A percentile compares a stretch with the other conserved stretches of the same genome.
These are phyloP conservation scores for Cryptococcus amylolentus DNA, from an alignment of 1,284 basidiomycete genomes.

Conservation along the genomic window DNA sequence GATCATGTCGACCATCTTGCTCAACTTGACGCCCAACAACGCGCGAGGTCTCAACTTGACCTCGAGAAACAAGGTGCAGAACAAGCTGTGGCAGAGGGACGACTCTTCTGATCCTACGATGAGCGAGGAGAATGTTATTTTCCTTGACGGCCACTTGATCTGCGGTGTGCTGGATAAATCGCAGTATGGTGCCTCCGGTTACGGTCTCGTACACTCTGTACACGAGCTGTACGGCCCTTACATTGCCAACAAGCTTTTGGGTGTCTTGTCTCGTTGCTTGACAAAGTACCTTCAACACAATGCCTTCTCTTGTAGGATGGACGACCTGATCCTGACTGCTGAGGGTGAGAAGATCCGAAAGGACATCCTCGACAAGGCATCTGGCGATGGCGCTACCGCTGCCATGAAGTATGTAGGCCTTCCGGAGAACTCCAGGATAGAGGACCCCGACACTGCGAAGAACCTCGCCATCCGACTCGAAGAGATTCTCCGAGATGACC, in stretches of 20 bases:
- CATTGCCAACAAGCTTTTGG: conserved; percentile 83
- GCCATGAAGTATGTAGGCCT: conserved; percentile 66
- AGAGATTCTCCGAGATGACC: conserved; percentile 94
- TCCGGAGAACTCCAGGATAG: conserved; percentile 71
- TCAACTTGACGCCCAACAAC: conserved; percentile 82
- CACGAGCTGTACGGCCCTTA: conserved; percentile 96
- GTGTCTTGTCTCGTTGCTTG: conserved; percentile 87
- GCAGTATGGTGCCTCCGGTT: conserved; percentile 93
- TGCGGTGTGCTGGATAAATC: conserved; percentile 95
- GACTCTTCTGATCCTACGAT: conserved; percentile 48
- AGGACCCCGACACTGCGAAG: conserved; percentile 52
- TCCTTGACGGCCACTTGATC: conserved; percentile 89
- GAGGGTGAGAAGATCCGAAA: conserved; percentile 72
- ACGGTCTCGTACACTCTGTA: conserved; percentile 96
- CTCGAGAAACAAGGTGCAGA: conserved; percentile 82
- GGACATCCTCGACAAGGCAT: conserved; percentile 65
- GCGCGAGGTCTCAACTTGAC: conserved; percentile 81
- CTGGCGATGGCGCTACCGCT: conserved; percentile 74
- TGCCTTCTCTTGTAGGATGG: conserved; percentile 98
- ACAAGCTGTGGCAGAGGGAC: conserved; percentile 67
- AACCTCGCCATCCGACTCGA: conserved; percentile 63
- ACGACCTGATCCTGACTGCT: conserved; percentile 86
- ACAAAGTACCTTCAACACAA: conserved; percentile 96
- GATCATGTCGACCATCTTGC: conserved; percentile 85
- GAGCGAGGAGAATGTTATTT: conserved; percentile 79